phyloP scores from a whole-genome alignment of 768 basidiomycete species.

The Pisolithus albus region DNA sequence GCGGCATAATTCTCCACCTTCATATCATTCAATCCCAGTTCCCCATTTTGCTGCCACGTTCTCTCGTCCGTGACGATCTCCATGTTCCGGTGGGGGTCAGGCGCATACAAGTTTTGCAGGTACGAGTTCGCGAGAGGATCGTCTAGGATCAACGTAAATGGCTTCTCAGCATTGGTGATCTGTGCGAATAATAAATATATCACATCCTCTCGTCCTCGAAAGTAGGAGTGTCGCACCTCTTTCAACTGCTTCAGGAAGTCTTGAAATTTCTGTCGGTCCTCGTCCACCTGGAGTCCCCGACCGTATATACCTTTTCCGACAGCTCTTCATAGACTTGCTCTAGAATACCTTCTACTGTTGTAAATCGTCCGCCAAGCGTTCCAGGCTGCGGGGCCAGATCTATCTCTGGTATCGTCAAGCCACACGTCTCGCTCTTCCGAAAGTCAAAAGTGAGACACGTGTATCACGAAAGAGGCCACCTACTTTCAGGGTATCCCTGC shows the following conservation, averaged over 20 bases:
- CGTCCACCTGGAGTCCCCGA: constrained; percentile 49
- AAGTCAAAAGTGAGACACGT: neutral
- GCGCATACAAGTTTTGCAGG: constrained; percentile 94
- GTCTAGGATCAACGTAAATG: constrained; percentile 90
- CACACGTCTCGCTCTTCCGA: constrained; percentile 85
- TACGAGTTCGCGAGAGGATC: constrained; percentile 96
- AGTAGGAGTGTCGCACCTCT: constrained; percentile 38
- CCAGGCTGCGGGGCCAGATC: constrained; percentile 87
- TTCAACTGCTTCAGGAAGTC: constrained; percentile 73
- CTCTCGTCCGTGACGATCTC: too few relatives aligned
- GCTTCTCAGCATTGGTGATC: constrained; percentile 71
- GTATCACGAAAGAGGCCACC: constrained; percentile 7
- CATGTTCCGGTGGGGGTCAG: constrained; percentile 95
- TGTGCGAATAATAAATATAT: constrained; percentile 23
- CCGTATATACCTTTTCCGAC: constrained; percentile 74
- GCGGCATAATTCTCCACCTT: constrained; percentile 50
- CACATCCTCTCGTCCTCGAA: neutral
- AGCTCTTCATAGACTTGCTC: constrained; percentile 95
- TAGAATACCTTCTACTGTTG: constrained; percentile 89
- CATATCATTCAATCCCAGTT: constrained; percentile 87
- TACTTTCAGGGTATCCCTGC: constrained; percentile 92
- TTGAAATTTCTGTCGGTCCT: constrained; percentile 55
- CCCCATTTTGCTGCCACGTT: constrained; percentile 88
- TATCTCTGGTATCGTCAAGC: constrained; percentile 76
- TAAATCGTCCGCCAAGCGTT: constrained; percentile 95